Conservation (phyloP, 2,329 filamentous ascomycete genomes). For the Coniochaeta ligniaria region DNA sequence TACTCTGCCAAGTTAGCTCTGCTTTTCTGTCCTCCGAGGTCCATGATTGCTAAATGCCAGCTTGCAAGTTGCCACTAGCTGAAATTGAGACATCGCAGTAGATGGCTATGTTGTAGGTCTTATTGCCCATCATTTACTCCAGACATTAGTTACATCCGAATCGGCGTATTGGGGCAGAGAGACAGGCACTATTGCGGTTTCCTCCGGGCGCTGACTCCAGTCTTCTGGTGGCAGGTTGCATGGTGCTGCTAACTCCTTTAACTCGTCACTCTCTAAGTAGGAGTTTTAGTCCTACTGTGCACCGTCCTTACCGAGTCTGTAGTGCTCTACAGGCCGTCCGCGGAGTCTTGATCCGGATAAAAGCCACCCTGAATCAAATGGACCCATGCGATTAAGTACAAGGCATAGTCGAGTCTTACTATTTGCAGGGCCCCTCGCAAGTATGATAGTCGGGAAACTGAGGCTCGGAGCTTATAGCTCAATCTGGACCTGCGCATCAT, state of each 20-base stretch:
- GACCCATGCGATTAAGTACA: not conserved
- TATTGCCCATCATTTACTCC: not conserved
- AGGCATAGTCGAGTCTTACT: not conserved
- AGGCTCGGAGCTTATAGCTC: not conserved
- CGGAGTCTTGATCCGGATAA: not conserved
- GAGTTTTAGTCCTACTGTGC: not conserved
- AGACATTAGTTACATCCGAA: not conserved
- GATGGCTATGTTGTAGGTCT: not conserved
- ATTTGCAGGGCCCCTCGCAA: not conserved
- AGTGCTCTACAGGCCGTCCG: not conserved
- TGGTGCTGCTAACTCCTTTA: not conserved
- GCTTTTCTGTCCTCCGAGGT: not conserved
- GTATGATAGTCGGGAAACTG: not conserved
- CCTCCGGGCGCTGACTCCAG: not conserved
- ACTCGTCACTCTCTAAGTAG: not conserved
- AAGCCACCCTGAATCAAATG: not conserved
- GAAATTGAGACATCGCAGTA: not conserved
- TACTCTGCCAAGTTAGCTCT: not conserved
- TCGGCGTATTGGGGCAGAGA: not conserved
- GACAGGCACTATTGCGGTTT: not conserved
- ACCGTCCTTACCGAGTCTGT: not conserved
- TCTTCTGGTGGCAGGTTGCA: not conserved
- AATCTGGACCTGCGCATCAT: not conserved
- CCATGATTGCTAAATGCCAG: not conserved
- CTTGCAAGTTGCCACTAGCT: not conserved